A percentile compares a stretch with the other conserved stretches of the same genome.
Conservation (phyloP, 2,329 filamentous ascomycete species). For the Fusarium albidum region DNA sequence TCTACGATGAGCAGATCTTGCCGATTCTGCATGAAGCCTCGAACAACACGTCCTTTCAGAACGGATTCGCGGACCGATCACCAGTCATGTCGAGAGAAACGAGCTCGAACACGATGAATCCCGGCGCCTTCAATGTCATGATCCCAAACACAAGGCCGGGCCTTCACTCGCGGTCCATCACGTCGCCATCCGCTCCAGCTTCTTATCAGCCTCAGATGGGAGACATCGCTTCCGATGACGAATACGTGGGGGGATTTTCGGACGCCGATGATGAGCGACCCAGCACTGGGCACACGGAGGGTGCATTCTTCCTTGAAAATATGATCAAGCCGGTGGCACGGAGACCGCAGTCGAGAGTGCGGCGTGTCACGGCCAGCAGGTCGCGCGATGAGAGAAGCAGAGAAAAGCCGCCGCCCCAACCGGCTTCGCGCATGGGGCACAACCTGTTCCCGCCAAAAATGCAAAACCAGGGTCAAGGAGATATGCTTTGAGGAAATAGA, state of each 20-base stretch:
- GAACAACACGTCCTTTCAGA: constrained; percentile 84
- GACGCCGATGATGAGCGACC: constrained; percentile 73
- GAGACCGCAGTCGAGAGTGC: constrained; percentile 57
- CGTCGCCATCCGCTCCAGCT: constrained; percentile 73
- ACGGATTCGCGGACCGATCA: constrained; percentile 81
- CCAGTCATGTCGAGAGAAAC: constrained; percentile 67
- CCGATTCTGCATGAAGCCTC: constrained; percentile 89
- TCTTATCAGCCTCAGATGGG: constrained; percentile 63
- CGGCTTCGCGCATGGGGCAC: constrained; percentile 52
- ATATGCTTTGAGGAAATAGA: constrained; percentile 43
- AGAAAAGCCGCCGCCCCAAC: constrained; percentile 48
- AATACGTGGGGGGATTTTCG: constrained; percentile 76
- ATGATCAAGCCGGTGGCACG: constrained; percentile 68
- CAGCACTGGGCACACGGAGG: constrained; percentile 49
- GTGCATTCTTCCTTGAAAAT: constrained; percentile 65
- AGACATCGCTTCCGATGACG: constrained; percentile 79
- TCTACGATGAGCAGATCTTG: constrained; percentile 93
- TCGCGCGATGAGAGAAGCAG: constrained; percentile 46
- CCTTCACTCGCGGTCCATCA: constrained; percentile 83
- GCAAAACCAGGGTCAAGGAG: constrained; percentile 46
- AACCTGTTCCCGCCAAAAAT: constrained; percentile 45
- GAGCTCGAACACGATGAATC: constrained; percentile 69
- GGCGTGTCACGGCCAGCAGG: constrained; percentile 43
- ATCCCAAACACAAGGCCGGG: constrained; percentile 62
- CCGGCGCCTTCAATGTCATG: constrained; percentile 62